Evolutionary conservation across 2,329 filamentous ascomycete genomes (phyloP), one percentile per base, ranked within the genome.

Genomic region (Ascochyta lentis): DNA sequence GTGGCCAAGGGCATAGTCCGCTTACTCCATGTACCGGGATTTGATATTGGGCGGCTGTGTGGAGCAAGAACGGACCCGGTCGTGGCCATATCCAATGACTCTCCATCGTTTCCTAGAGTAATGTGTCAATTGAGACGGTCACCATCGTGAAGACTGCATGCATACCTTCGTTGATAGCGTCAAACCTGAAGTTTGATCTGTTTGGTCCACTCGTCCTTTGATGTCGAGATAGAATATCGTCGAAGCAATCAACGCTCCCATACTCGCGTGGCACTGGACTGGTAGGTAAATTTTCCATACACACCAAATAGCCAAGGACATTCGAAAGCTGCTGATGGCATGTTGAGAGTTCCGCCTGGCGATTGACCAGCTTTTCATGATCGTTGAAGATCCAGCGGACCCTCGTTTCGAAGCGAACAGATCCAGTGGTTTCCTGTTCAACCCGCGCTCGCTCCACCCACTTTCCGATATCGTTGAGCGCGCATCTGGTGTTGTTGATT

Each of bases 321-420:
- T 55, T 66, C 7, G 67, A 69, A 1, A 70, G 34, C 23, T 68
- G 64, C 13, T 67, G 68, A 44, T 70, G 68, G 10, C 68, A 70
- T 10, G 59, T 55, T 4, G 45, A 47, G 1, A 70, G 56, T 44
- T 67, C 64, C 6, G 53, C 59, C 22, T 61, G 60, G 22, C 66
- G 54, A 38, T 65, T 67, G 16, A 60, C 12, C 33, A 70, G 23
- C 52, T 68, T 68, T 16, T 67, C 63, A 27, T 64, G 63, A 29
- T 68, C 65, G 13, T 64, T 62, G 33, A 70, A 63, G 12, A 67
- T 60, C 57, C 62, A 68, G 15, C 54, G 57, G 7, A 69, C 59
- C n/a, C 60, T 49, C 8, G 60, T 65, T 13, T 58, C 61, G 15
- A 59, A 63, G n/a, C 45, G 59, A 3, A 69, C 58, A 3, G 56